phyloP scores from a whole-genome alignment of 805 yeast genomes.

The Wickerhamomyces silvicola region DNA sequence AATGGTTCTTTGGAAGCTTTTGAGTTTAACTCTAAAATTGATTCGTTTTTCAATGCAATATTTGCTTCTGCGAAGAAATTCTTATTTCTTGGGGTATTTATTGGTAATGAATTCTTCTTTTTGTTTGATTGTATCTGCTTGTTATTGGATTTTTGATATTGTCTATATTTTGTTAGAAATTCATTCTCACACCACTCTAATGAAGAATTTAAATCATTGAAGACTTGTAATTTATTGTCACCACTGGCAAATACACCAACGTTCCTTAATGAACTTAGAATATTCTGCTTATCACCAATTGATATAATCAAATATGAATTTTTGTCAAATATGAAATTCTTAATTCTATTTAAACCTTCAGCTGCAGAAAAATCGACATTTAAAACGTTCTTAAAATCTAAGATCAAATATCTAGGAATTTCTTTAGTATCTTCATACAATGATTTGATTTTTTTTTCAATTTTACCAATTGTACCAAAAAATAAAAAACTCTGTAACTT shows the following conservation, averaged over 20 bases:
- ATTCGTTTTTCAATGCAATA: slow-evolving; percentile 24
- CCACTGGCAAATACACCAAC: slow-evolving; percentile 62
- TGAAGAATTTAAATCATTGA: slow-evolving; percentile 76
- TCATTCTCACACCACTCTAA: slow-evolving; percentile 97
- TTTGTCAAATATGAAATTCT: slow-evolving; percentile 66
- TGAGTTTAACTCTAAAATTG: slow-evolving; percentile 15
- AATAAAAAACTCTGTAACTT: slow-evolving; percentile 85
- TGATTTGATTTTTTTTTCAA: slow-evolving; percentile 67
- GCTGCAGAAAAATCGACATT: slow-evolving; percentile 92
- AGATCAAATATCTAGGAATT: slow-evolving; percentile 67
- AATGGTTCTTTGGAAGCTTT: slow-evolving; percentile 28
- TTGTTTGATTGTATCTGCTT: background rate
- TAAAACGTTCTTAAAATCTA: slow-evolving; percentile 79
- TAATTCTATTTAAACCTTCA: slow-evolving; percentile 85
- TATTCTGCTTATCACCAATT: slow-evolving; percentile 64
- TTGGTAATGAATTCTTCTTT: slow-evolving; percentile 10
- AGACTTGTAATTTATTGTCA: slow-evolving; percentile 47
- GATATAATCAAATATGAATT: slow-evolving; percentile 69
- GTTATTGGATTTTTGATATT: slow-evolving; percentile 19
- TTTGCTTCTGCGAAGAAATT: slow-evolving; percentile 35
- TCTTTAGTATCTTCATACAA: slow-evolving; percentile 52
- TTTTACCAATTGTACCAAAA: slow-evolving; percentile 92
- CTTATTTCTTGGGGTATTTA: slow-evolving; percentile 34
- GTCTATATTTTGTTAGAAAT: slow-evolving; percentile 44
- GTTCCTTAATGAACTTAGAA: slow-evolving; percentile 67